Conservation (phyloP, 2,329 filamentous ascomycete species). For the Aspergillus vadensis region DNA sequence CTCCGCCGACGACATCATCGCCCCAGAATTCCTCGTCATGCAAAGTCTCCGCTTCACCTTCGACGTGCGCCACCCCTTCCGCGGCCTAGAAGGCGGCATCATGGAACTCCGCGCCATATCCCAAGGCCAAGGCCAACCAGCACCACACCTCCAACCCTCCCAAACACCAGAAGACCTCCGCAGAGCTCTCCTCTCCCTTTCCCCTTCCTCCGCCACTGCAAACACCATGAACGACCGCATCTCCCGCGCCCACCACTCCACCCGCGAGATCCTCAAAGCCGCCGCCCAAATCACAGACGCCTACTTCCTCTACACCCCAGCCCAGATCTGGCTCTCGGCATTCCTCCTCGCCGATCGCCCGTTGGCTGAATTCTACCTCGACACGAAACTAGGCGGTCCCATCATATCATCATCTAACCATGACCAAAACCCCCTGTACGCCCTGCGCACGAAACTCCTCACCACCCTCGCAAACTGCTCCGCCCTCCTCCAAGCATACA, state of each 20-base stretch:
- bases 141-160: constrained; percentile 28
- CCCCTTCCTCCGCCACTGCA: constrained; percentile 23
- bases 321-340: constrained; percentile 88
- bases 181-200: constrained; percentile 32
- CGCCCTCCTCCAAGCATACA: constrained; percentile 43
- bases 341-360: constrained; percentile 70
- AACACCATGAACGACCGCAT: constrained; percentile 50
- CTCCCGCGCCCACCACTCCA: constrained; percentile 68
- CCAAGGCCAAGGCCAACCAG: constrained; percentile 56
- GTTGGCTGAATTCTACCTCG: constrained; percentile 48
- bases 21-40: constrained; percentile 88
- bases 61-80: constrained; percentile 87
- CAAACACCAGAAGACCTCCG: constrained; percentile 37
- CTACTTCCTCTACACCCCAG: constrained; percentile 95
- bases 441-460: constrained; percentile 42
- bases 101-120: constrained; percentile 75
- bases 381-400: constrained; percentile 43
- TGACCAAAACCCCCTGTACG: constrained; percentile 27
- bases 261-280: constrained; percentile 73
- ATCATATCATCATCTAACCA: constrained; percentile 8
- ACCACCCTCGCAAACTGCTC: constrained; percentile 43
- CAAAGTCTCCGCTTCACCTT: constrained; percentile 93
- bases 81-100: constrained; percentile 80
- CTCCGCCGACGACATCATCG: constrained; percentile 78
- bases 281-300: constrained; percentile 85